Evolutionary conservation across 164 flowering plant species (phyloP).

Genomic region (Taxillus chinensis): DNA sequence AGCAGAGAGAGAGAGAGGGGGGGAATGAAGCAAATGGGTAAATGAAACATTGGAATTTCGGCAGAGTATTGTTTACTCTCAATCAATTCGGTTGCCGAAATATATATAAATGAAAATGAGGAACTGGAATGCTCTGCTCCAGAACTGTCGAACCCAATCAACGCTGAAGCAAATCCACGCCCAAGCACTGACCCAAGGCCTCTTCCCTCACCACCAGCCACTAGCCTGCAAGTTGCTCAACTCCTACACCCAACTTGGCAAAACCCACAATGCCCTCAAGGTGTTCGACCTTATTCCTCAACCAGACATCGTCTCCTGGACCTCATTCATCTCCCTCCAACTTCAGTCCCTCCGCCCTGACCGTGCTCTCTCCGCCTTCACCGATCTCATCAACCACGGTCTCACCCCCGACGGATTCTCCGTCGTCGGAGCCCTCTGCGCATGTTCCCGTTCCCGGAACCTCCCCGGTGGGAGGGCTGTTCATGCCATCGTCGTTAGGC

Average conservation of each 20-base stretch:
- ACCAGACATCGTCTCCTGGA: constrained; percentile 38
- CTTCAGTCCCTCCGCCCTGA: constrained; percentile 18
- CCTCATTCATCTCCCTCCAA: constrained; percentile 26
- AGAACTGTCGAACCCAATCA: constrained; percentile 13
- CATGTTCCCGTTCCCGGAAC: no score
- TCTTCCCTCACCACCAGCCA: constrained; percentile 14
- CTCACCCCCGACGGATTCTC: constrained; percentile 25
- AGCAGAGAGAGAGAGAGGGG: no score
- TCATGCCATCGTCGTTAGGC: no score
- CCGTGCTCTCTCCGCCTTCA: constrained; percentile 21
- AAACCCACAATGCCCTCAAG: constrained; percentile 17
- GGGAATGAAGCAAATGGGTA: no score
- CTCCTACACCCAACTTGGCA: constrained; percentile 22
- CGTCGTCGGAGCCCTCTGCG: constrained; percentile 17
- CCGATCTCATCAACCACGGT: constrained; percentile 7
- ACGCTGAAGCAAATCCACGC: constrained; percentile 30
- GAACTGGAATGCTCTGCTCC: constrained; percentile 13
- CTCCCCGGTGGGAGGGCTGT: no score
- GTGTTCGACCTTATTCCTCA: constrained; percentile 24
- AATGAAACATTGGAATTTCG: no score
- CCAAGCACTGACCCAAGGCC: constrained; percentile 18
- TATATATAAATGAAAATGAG: constrained; percentile 12
- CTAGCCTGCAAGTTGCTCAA: constrained; percentile 28
- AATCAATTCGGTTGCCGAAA: no score
- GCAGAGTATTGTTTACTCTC: no score